Evolutionary conservation across 1,284 basidiomycete species (phyloP), one percentile per base, ranked within the genome.

Genomic region (Lignosus rhinocerotis): DNA sequence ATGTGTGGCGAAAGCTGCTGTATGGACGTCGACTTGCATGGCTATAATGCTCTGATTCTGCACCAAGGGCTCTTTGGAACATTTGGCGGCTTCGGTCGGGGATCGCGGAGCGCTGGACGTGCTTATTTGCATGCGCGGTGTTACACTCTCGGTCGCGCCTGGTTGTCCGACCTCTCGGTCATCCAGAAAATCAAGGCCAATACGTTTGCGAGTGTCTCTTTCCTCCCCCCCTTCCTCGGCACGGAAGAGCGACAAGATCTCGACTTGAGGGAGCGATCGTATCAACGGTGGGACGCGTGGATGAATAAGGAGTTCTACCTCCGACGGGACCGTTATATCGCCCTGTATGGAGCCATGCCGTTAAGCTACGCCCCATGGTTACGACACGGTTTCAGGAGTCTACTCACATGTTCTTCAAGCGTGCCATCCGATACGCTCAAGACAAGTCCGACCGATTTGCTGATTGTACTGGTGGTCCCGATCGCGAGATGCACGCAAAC

Each of bases 231-330:
- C 77, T 67, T 88, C 87, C 64, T 90, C 87, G 7, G 75, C 71
- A 36, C 77, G 78, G 62, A 83, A 85, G 21, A 91, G 75, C 10
- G 84, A 79, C 12, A 91, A 66, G 3, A 78, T 72, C 62, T 89
- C 87, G 16, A 87, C 68, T 47, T 81, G 77, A n/a, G 88, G 87
- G 56, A 90, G 75, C 2, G 81, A 81, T 48, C 89, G 82, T 43
- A 93, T 76, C 12, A 92, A 74, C 2, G 91, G 88, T 1, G 92
- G 87, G 14, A 91, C 78, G 10, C 91, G 85, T 38, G 92, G 88
- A 59, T 93, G 87, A 14, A 94, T 70, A 16, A 92, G 75, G 12
- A 87, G 75, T 56, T 92, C 88, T 51, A 88, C 64, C 51, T 79
- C 74, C 25, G 76, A 75, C 46, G 78, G 70, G 54, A 74, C 43